A percentile compares a stretch with the other conserved stretches of the same genome.
Evolutionary conservation across 2,329 filamentous ascomycete species (phyloP).

Genomic region (Chaetomium olivaceum): DNA sequence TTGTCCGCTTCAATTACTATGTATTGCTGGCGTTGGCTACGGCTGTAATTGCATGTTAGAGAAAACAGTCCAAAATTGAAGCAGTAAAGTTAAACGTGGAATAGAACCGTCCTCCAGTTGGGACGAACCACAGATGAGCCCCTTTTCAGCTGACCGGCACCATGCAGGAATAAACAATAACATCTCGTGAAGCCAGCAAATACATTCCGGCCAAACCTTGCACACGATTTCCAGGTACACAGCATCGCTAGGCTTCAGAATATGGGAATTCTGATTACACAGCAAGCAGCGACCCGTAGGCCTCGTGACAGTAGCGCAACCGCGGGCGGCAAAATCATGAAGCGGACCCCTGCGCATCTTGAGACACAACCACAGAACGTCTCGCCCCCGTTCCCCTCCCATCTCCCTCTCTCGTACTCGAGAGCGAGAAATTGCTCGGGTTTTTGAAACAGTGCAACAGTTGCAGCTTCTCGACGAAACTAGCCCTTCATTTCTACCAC

Average conservation of each 20-base stretch:
- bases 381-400: constrained; percentile 8
- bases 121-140: no score
- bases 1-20: neutral
- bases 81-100: neutral
- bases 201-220: neutral
- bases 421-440: neutral
- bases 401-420: constrained; percentile 11
- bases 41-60: neutral
- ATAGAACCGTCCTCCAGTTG: no score
- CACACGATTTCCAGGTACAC: neutral
- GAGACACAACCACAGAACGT: constrained; percentile 18
- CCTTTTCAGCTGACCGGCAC: no score
- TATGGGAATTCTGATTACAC: neutral
- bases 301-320: neutral
- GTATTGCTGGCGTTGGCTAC: neutral
- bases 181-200: neutral
- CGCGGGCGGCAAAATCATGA: constrained; percentile 15
- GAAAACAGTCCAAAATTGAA: neutral
- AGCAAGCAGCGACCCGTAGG: neutral
- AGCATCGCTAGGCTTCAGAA: neutral
- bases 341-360: constrained; percentile 24
- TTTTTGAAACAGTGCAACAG: constrained; percentile 22
- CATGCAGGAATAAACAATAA: neutral
- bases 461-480: constrained; percentile 14
- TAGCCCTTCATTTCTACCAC: constrained; percentile 1